These are phyloP conservation scores for Arbutus unedo DNA, from an alignment of 148 eudicot genomes.

Conservation along the genomic window DNA sequence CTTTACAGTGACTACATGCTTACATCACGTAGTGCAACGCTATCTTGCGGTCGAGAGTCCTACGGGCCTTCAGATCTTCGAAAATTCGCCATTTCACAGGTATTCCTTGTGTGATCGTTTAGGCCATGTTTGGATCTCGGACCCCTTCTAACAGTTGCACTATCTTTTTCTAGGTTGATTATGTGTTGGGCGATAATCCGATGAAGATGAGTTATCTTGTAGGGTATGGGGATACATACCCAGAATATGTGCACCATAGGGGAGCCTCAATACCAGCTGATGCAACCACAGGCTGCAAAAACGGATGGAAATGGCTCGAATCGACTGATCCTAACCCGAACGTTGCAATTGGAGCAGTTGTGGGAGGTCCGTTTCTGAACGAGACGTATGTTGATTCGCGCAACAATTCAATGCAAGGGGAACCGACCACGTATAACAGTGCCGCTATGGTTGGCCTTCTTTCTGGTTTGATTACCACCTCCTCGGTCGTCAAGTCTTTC, in stretches of 20 bases:
- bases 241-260: constrained; percentile 78
- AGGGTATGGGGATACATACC: constrained; percentile 81
- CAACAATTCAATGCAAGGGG: constrained; percentile 83
- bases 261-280: constrained; percentile 87
- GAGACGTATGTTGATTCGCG: constrained; percentile 65
- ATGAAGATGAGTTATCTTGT: constrained; percentile 79
- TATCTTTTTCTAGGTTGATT: constrained; percentile 53
- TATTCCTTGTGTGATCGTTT: constrained; percentile 17
- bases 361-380: constrained; percentile 77
- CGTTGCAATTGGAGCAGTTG: constrained; percentile 73
- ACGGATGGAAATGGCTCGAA: constrained; percentile 62
- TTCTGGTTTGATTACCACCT: constrained; percentile 75
- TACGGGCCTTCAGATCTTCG: constrained; percentile 65
- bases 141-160: not conserved
- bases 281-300: constrained; percentile 49
- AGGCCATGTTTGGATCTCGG: not conserved
- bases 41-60: constrained; percentile 52
- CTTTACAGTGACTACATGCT: constrained; percentile 92
- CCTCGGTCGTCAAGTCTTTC: constrained; percentile 64
- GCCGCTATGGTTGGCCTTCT: constrained; percentile 79
- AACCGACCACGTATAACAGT: constrained; percentile 84
- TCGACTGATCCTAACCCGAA: constrained; percentile 73
- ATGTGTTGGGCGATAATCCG: constrained; percentile 80
- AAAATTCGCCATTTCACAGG: constrained; percentile 84
- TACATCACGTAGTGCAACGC: constrained; percentile 48